Evolutionary conservation across 805 yeast species (phyloP).

Genomic region (Candida odintsovae): DNA sequence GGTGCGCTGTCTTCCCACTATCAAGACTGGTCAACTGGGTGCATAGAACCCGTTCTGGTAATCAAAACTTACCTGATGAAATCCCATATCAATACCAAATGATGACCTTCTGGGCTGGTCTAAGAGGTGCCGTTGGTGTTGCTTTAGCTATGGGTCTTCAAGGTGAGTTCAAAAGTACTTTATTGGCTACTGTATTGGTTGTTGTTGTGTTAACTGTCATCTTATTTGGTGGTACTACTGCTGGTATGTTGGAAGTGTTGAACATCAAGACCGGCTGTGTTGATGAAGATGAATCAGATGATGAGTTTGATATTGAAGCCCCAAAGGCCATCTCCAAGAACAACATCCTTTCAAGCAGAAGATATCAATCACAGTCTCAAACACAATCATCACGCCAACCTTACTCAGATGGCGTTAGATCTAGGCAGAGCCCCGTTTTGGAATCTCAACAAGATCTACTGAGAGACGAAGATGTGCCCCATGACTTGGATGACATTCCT

Average conservation of each 20-base stretch:
- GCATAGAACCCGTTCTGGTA: conserved; percentile 51
- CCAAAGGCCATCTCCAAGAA: conserved; percentile 11
- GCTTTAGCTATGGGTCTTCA: conserved; percentile 97
- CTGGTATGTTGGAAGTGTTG: conserved; percentile 93
- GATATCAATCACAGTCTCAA: conserved; percentile 4
- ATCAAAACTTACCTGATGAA: conserved; percentile 63
- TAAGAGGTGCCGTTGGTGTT: conserved; percentile 98
- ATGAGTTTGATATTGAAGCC: conserved; percentile 91
- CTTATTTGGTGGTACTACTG: conserved; percentile 96
- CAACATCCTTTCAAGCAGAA: conserved; percentile 15
- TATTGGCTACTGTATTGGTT: conserved; percentile 91
- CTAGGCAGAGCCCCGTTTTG: conserved; percentile 17
- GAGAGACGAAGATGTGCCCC: conserved; percentile 19
- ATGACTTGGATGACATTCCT: conserved; percentile 21
- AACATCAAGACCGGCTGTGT: conserved; percentile 90
- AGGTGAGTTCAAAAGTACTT: conserved; percentile 85
- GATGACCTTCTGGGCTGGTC: conserved; percentile 99
- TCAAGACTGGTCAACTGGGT: conserved; percentile 81
- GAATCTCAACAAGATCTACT: conserved; percentile 18
- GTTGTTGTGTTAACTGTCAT: conserved; percentile 96
- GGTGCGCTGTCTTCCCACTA: conserved; percentile 96
- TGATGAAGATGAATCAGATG: conserved; percentile 80
- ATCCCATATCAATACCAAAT: conserved; percentile 93
- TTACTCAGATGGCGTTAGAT: conserved; percentile 25
- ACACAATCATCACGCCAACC: conserved; percentile 8